Evolutionary conservation across 768 basidiomycete species (phyloP).

Genomic region (Calocybe indica): DNA sequence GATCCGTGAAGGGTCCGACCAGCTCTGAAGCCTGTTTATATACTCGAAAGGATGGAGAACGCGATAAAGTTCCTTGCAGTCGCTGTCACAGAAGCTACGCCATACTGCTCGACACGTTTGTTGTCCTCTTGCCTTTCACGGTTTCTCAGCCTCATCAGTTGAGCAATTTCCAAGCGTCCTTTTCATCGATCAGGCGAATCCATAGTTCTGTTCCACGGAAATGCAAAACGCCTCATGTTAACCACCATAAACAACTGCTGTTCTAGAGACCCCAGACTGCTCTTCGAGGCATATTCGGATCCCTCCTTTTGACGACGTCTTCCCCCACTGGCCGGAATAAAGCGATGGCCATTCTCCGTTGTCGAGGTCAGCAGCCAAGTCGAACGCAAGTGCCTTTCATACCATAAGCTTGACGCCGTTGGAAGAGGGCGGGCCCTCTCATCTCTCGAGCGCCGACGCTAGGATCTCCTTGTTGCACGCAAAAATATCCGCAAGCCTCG

Average conservation of each 20-base stretch:
- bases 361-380: too few relatives aligned
- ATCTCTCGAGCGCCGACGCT: too few relatives aligned
- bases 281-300: too few relatives aligned
- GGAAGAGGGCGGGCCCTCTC: too few relatives aligned
- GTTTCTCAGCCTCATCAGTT: constrained; percentile 10
- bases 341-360: too few relatives aligned
- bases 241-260: constrained; percentile 1
- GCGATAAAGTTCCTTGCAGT: constrained; percentile 8
- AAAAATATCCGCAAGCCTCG: too few relatives aligned
- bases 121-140: constrained; percentile 15
- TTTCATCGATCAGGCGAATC: constrained; percentile 17
- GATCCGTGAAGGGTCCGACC: constrained; percentile 3
- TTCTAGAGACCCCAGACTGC: too few relatives aligned
- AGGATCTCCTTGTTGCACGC: too few relatives aligned
- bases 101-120: constrained; percentile 11
- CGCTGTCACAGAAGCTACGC: constrained; percentile 16
- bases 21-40: constrained; percentile 4
- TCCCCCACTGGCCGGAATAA: too few relatives aligned
- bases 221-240: constrained; percentile 9
- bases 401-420: too few relatives aligned
- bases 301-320: too few relatives aligned
- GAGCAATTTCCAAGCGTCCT: constrained; percentile 1
- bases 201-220: neutral
- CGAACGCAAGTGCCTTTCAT: too few relatives aligned
- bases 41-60: constrained; percentile 9